phyloP scores from a whole-genome alignment of 768 basidiomycete species.

The Myochromella boudieri region DNA sequence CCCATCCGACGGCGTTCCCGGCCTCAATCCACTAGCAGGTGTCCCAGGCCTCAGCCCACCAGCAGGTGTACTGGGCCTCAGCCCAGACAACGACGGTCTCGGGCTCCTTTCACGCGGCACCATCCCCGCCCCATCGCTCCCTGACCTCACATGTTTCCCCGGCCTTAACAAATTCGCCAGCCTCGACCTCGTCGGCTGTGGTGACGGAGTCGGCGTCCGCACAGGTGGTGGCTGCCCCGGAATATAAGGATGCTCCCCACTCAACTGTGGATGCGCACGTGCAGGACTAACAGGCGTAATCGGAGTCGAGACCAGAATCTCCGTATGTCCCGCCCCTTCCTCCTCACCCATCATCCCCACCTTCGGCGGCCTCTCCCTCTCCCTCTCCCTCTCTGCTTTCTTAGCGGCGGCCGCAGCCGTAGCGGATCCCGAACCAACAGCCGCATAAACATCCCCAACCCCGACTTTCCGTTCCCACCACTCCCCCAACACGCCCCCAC shows the following conservation, averaged over 20 bases:
- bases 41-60: not conserved
- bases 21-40: not conserved
- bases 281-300: conserved; percentile 14
- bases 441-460: conserved; percentile 55
- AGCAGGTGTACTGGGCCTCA: conserved; percentile 7
- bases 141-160: conserved; percentile 36
- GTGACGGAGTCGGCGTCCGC: conserved; percentile 14
- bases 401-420: conserved; percentile 23
- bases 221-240: conserved; percentile 13
- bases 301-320: conserved; percentile 17
- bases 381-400: conserved; percentile 19
- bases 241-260: conserved; percentile 16
- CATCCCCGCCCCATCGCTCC: conserved; percentile 36
- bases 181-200: conserved; percentile 28
- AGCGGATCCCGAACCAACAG: conserved; percentile 22
- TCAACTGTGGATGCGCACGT: conserved; percentile 14
- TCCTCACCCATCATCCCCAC: conserved; percentile 23
- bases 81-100: conserved; percentile 6
- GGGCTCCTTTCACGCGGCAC: conserved; percentile 15
- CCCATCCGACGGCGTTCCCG: conserved; percentile 1
- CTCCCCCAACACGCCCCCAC: conserved; percentile 56
- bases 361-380: conserved; percentile 19
- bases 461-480: conserved; percentile 83
- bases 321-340: conserved; percentile 17
- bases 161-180: conserved; percentile 46